These are phyloP conservation scores for Phytophthora hibernalis DNA, from an alignment of 352 stramenopile species.

Conservation along the genomic window DNA sequence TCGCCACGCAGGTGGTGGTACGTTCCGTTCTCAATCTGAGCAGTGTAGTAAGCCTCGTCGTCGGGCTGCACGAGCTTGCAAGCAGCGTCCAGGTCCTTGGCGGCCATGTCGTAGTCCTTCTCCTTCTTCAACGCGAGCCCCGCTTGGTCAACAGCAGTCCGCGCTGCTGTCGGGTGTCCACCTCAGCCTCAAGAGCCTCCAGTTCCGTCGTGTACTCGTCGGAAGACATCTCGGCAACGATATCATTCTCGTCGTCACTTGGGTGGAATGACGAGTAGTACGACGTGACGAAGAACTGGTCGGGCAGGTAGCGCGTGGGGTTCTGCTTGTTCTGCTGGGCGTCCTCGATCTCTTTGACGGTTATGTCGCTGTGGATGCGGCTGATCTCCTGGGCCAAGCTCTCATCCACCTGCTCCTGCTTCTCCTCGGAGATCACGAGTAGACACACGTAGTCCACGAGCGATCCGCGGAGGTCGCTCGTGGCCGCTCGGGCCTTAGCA, in stretches of 20 bases:
- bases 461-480: conserved; percentile 59
- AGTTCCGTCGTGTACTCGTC: conserved; percentile 68
- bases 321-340: conserved; percentile 68
- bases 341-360: conserved; percentile 66
- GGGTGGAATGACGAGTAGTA: conserved; percentile 90
- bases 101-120: conserved; percentile 71
- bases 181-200: conserved; percentile 40
- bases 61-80: conserved; percentile 52
- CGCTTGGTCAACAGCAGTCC: conserved; percentile 68
- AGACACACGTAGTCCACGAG: conserved; percentile 86
- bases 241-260: conserved; percentile 79
- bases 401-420: conserved; percentile 78
- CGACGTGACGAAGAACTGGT: conserved; percentile 87
- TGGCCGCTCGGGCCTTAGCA: conserved; percentile 67
- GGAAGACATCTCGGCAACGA: conserved; percentile 59
- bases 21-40: conserved; percentile 80
- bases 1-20: conserved; percentile 81
- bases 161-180: conserved; percentile 44
- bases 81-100: conserved; percentile 65
- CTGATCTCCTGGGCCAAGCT: conserved; percentile 75
- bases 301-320: conserved; percentile 66
- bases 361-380: conserved; percentile 79
- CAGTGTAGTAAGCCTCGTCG: conserved; percentile 74
- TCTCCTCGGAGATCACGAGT: conserved; percentile 81
- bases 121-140: conserved; percentile 68